Base-by-base conservation (phyloP, 2,329 filamentous ascomycete genomes). In the Aspergillus flavus region DNA sequence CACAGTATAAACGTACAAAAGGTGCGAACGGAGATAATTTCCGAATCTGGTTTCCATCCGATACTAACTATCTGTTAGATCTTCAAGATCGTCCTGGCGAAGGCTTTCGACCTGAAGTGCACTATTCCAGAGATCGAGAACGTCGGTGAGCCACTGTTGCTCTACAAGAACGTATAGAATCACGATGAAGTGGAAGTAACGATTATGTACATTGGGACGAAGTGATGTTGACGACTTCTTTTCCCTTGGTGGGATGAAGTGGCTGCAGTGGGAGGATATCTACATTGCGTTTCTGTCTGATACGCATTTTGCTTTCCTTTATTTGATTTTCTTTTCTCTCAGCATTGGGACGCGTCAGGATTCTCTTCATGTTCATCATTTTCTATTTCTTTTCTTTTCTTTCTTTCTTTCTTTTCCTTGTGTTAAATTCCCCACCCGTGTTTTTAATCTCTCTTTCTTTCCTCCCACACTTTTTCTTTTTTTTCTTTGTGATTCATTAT, bases 1-100 rank as follows among this genome's bases (percentile, higher is more conserved):
- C 95, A 99, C 82, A 97, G 94, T 79, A 99, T 99, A 84, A 99
- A 99, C 73, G 95, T 99, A 67, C 95, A 99, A 81, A 99, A 98
- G 91, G 94, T 96, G 76, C 55, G 79, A 54, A 57, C 55, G 79
- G 55, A 57, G 21, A 43, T 26, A 4, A 7, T 4, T 36, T 16
- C 52, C 32, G n/a, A 39, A 63, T 57, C 61, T 56, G 14, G 12
- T 10, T 28, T 26, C 36, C 4, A 1, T n/a, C 12, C 28, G 50
- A 30, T 54, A 52, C 75, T 82, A 63, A 81, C 63, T 21, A 19
- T 11, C 23, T 9, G 26, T 2, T 72, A 98, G 94, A 99, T 99
- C 75, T 99, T 99, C 87, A 99, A 99, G 81, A 99, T 99, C 72
- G 95, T 99, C 62, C 86, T 99, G 28, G 97, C 94, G 68, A 99